Base-by-base conservation (phyloP, 148 eudicot genomes). In the Rhododendron griersonianum region DNA sequence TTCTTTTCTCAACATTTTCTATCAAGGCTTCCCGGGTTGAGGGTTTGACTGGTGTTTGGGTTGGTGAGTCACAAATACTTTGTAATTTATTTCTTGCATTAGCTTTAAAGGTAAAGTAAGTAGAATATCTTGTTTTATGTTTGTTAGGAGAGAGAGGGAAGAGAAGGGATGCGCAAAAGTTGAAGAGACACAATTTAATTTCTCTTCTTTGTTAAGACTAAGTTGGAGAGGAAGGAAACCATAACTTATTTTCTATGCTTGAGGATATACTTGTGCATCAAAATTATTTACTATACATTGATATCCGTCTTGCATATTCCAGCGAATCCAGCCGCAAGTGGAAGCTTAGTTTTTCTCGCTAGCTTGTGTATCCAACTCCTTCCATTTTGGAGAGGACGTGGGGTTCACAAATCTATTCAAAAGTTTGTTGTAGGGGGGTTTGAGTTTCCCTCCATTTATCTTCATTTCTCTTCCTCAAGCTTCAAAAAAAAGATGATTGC, bases 41-140 rank as follows among this genome's bases (percentile, higher is more conserved):
- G 80, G 98, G 98, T 81, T 84, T 93, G 85, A 97, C 96, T 83
- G 99, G 98, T 61, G 99, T 95, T 90, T 97, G 99, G 99, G 91
- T 95, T 86, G 98, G 99, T 97, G 94, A 85, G 96, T 69, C 3
- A 65, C 77, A 48, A 57, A 81, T 78, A 84, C 71, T 73, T 73
- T 28, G 3, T 50, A 53, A 80, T 50, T 37, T 51, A 48, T 19
- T 45, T 19, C 33, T 45, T 44, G 33, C 51, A 47, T 78, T 45
- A 41, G 51, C 7, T 28, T 25, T 65, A n/a, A 65, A 76, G 76
- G 14, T 11, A 33, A 71, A 71, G 7, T 28, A 71, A 71, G 33
- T 28, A 11, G 7, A 0, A 71, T n/a, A n/a, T 25, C 41, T 71
- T 71, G 30, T 4, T 33, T 28, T 71, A 71, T 30, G 37, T 30